A percentile compares a stretch with the other conserved stretches of the same genome.
Conservation (phyloP, 495 filamentous ascomycete species). For the Neurospora sp. region DNA sequence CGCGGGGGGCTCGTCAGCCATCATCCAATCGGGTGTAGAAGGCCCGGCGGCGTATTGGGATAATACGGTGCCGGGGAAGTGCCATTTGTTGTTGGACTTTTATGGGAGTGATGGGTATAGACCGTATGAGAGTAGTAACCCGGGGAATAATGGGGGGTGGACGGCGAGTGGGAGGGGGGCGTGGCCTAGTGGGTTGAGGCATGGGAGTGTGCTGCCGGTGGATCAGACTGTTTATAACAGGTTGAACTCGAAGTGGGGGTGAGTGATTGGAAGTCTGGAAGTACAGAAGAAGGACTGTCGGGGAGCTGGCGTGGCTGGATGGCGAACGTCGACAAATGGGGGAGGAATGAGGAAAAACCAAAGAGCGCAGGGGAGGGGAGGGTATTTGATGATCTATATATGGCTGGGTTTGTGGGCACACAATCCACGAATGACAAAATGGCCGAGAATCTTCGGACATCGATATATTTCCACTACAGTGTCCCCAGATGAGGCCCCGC, state of each 20-base stretch:
- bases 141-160: conserved; percentile 34
- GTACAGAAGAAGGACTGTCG: no score
- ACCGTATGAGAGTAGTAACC: conserved; percentile 35
- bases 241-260: conserved; percentile 31
- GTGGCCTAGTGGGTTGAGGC: conserved; percentile 38
- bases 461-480: no score
- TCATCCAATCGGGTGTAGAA: conserved; percentile 37
- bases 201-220: conserved; percentile 39
- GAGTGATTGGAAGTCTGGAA: no score
- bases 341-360: no score
- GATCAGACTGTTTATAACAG: conserved; percentile 30
- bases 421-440: no score
- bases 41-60: conserved; percentile 40
- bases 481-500: no score
- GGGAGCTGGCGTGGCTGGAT: no score
- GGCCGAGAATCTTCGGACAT: no score
- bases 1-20: conserved; percentile 29
- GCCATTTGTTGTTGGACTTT: conserved; percentile 40
- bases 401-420: no score
- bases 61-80: conserved; percentile 30
- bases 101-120: conserved; percentile 42
- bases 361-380: no score
- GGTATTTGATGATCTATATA: no score
- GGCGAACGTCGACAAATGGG: no score
- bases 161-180: conserved; percentile 23